Percentiles rank a stretch among this genome's conserved stretches.
These are phyloP conservation scores for Herpetomonas muscarum DNA, from an alignment of 208 protist genomes.

Conservation along the genomic window DNA sequence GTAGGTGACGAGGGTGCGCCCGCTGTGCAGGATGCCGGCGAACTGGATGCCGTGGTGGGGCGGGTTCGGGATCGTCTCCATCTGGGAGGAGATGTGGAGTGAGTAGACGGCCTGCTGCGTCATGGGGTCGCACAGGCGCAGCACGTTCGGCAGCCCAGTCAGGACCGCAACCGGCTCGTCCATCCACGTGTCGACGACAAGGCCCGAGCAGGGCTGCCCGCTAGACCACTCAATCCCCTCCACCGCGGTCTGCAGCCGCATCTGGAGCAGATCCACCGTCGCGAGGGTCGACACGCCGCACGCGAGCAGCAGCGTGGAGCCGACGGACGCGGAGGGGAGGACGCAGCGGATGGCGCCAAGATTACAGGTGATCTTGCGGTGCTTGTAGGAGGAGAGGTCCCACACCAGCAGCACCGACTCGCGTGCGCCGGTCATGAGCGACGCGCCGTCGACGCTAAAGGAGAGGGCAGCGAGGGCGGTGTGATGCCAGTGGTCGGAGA, in stretches of 20 bases:
- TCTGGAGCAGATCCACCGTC: conserved; percentile 59
- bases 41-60: conserved; percentile 78
- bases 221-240: conserved; percentile 83
- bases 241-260: conserved; percentile 44
- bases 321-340: conserved; percentile 27
- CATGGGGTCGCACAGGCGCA: conserved; percentile 80
- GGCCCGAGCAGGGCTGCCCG: conserved; percentile 53
- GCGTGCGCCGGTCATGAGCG: conserved; percentile 66
- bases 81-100: conserved; percentile 82
- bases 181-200: conserved; percentile 71
- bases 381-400: conserved; percentile 56
- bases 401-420: conserved; percentile 74
- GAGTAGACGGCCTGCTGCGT: conserved; percentile 87
- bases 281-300: conserved; percentile 69
- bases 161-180: conserved; percentile 73
- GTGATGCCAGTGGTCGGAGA: conserved; percentile 90
- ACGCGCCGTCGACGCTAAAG: conserved; percentile 69
- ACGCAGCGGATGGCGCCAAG: conserved; percentile 44
- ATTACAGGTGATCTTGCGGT: conserved; percentile 44
- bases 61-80: conserved; percentile 68
- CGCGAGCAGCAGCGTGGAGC: conserved; percentile 48
- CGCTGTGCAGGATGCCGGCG: conserved; percentile 59
- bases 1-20: conserved; percentile 75
- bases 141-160: conserved; percentile 71
- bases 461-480: conserved; percentile 64